Percentiles rank a stretch among this genome's conserved stretches.
Conservation (phyloP, 2,329 filamentous ascomycete genomes). For the Orbilia blumenaviensis region DNA sequence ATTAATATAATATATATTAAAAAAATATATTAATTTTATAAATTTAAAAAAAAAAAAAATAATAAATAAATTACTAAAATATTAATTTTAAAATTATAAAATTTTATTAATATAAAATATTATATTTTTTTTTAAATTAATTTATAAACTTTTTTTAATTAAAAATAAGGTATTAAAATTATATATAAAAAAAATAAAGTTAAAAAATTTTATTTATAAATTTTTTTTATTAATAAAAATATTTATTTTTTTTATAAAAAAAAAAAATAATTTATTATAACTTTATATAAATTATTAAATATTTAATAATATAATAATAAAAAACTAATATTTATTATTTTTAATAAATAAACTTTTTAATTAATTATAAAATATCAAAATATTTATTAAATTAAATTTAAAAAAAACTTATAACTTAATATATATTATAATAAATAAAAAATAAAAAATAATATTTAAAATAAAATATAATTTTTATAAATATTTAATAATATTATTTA, state of each 20-base stretch:
- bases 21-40: neutral
- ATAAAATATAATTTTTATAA: constrained; percentile 3
- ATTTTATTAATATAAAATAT: neutral
- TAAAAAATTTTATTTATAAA: neutral
- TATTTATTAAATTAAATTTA: constrained; percentile 34
- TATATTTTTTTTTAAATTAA: constrained; percentile 1
- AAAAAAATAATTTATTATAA: constrained; percentile 6
- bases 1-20: constrained; percentile 4
- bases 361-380: constrained; percentile 3
- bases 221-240: too few species aligned
- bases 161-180: too few species aligned
- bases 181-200: neutral
- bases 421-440: constrained; percentile 27
- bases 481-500: constrained; percentile 2
- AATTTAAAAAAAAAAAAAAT: constrained; percentile 9
- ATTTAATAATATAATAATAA: constrained; percentile 30
- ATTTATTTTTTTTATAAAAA: constrained; percentile 12
- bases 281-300: neutral
- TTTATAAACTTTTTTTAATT: neutral
- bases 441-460: constrained; percentile 26
- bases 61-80: constrained; percentile 11
- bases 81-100: constrained; percentile 15
- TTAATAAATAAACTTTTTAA: constrained; percentile 19
- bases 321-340: neutral
- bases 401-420: constrained; percentile 33